phyloP scores from a whole-genome alignment of 2,329 filamentous ascomycete species.

The Fusarium dlaminii region DNA sequence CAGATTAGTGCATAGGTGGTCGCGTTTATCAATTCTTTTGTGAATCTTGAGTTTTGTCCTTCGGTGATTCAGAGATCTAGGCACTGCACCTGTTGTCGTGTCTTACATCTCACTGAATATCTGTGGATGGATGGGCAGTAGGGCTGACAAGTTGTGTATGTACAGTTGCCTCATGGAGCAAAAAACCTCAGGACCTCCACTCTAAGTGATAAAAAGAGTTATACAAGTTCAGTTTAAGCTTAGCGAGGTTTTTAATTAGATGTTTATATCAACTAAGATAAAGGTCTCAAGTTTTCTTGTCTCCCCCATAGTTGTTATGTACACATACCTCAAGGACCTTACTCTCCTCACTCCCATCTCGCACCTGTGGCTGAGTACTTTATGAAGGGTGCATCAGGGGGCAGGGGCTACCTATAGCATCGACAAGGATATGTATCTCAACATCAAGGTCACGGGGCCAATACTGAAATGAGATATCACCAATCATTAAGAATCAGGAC shows the following conservation, averaged over 20 bases:
- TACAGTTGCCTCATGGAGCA: neutral
- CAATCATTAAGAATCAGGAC: conserved; percentile 27
- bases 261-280: neutral
- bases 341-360: neutral
- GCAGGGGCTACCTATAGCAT: conserved; percentile 15
- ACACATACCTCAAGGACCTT: neutral
- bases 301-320: neutral
- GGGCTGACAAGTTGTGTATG: conserved; percentile 3
- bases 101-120: neutral
- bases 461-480: conserved; percentile 16
- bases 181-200: neutral
- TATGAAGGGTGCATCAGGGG: neutral
- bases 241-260: neutral
- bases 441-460: conserved; percentile 21
- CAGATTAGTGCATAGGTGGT: neutral
- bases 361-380: conserved; percentile 7
- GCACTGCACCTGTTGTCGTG: neutral
- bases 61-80: neutral
- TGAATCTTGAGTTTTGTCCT: neutral
- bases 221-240: neutral
- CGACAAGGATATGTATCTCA: conserved; percentile 10
- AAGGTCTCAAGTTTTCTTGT: neutral
- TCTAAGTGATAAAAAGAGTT: neutral
- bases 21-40: neutral
- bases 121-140: neutral